phyloP scores from a whole-genome alignment of 306 rosid genomes.

The Vicia faba region DNA sequence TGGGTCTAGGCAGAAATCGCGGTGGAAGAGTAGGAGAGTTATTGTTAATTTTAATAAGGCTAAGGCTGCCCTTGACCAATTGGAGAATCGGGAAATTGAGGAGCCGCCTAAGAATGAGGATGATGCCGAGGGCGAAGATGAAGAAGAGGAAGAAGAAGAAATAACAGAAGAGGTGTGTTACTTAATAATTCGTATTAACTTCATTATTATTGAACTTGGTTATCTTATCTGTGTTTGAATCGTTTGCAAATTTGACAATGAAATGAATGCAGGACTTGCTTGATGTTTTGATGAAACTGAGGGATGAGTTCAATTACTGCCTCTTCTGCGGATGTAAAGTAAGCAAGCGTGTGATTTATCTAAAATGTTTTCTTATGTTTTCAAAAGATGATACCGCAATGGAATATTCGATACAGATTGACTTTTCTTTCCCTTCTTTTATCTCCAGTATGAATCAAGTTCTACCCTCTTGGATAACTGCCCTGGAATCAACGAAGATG shows the following conservation, averaged over 20 bases:
- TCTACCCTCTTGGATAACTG: conserved; percentile 72
- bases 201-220: conserved; percentile 16
- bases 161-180: conserved; percentile 75
- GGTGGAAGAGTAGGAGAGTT: conserved; percentile 72
- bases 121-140: conserved; percentile 58
- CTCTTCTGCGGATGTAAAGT: conserved; percentile 96
- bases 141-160: conserved; percentile 67
- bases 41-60: conserved; percentile 69
- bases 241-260: conserved; percentile 20
- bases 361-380: conserved; percentile 14
- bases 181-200: conserved; percentile 13
- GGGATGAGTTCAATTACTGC: conserved; percentile 86
- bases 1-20: conserved; percentile 80
- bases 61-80: conserved; percentile 75
- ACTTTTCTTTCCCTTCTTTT: background rate
- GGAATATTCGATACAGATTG: conserved; percentile 17
- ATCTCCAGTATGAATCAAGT: conserved; percentile 75
- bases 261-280: conserved; percentile 71
- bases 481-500: conserved; percentile 90
- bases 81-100: conserved; percentile 79
- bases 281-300: conserved; percentile 72
- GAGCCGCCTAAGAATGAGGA: conserved; percentile 66
- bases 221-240: conserved; percentile 22
- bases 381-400: conserved; percentile 16
- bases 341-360: conserved; percentile 22